Conservation (phyloP, 1,284 basidiomycete species). For the Termitomyces sp. region DNA sequence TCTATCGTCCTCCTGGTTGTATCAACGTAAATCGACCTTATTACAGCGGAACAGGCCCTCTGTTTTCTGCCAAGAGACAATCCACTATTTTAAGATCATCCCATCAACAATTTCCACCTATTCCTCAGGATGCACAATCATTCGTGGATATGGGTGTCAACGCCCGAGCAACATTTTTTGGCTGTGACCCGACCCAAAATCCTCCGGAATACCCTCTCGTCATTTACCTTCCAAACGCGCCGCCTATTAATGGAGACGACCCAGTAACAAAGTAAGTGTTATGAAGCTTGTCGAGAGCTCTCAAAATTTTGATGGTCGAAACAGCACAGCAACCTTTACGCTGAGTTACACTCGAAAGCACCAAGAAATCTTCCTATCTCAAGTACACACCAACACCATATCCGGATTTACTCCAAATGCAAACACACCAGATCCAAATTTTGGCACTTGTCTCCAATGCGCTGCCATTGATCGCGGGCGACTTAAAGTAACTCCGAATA, state of each 20-base stretch:
- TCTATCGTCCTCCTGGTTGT: conserved; percentile 6
- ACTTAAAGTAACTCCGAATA: conserved; percentile 27
- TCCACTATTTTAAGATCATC: conserved; percentile 42
- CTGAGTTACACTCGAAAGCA: conserved; percentile 45
- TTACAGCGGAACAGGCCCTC: conserved; percentile 43
- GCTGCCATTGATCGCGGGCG: conserved; percentile 52
- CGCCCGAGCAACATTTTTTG: conserved; percentile 71
- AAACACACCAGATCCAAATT: conserved; percentile 44
- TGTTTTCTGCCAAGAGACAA: conserved; percentile 38
- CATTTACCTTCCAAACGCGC: conserved; percentile 61
- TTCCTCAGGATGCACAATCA: conserved; percentile 46
- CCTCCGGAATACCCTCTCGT: conserved; percentile 53
- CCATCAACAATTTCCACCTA: conserved; percentile 59
- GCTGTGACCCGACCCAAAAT: conserved; percentile 51
- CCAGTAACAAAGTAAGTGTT: conserved; percentile 54
- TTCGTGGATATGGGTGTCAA: conserved; percentile 65
- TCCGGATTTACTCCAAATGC: conserved; percentile 53
- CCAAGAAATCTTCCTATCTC: conserved; percentile 46
- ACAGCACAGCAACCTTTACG: conserved; percentile 46
- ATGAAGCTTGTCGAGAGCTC: background rate
- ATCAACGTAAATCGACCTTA: conserved; percentile 1
- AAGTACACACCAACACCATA: conserved; percentile 45
- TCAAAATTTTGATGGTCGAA: conserved; percentile 3
- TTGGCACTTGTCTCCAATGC: conserved; percentile 50
- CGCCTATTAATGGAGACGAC: conserved; percentile 49